These are phyloP conservation scores for Teunomyces barrocoloradensis DNA, from an alignment of 805 yeast species.

Conservation along the genomic window DNA sequence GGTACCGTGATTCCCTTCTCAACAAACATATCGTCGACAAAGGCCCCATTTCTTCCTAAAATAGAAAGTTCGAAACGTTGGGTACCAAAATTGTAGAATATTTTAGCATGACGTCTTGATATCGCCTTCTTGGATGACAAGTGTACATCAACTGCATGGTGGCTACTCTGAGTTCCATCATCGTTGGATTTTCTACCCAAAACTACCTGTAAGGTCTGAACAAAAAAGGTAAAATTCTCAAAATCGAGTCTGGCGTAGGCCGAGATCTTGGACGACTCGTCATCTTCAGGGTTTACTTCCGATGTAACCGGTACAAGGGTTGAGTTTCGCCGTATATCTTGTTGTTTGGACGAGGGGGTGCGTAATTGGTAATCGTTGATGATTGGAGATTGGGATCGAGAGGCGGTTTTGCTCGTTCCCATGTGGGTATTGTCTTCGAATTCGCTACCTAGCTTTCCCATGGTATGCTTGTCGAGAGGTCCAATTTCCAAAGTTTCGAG, in stretches of 20 bases:
- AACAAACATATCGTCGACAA: conserved; percentile 86
- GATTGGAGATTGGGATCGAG: conserved; percentile 16
- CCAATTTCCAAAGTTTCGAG: conserved; percentile 11
- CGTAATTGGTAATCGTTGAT: neutral
- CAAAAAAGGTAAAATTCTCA: conserved; percentile 89
- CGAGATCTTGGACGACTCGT: conserved; percentile 37
- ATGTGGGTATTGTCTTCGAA: neutral
- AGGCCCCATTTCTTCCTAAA: conserved; percentile 94
- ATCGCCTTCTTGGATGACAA: conserved; percentile 90
- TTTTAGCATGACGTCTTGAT: conserved; percentile 91
- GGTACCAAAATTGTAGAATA: conserved; percentile 93
- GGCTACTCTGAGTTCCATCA: conserved; percentile 56
- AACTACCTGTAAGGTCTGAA: conserved; percentile 91
- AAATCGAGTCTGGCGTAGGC: conserved; percentile 82
- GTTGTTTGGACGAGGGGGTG: conserved; percentile 1
- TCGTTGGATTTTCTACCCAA: conserved; percentile 77
- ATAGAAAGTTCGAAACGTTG: conserved; percentile 91
- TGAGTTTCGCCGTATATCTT: conserved; percentile 15
- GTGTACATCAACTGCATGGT: conserved; percentile 85
- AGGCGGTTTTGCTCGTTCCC: conserved; percentile 10
- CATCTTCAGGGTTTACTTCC: conserved; percentile 14
- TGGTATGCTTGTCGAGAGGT: conserved; percentile 9
- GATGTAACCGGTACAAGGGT: conserved; percentile 16
- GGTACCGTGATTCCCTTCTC: conserved; percentile 93
- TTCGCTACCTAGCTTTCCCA: conserved; percentile 1